Conservation (phyloP, 345 rosid genomes). For the Pistacia integerrima region DNA sequence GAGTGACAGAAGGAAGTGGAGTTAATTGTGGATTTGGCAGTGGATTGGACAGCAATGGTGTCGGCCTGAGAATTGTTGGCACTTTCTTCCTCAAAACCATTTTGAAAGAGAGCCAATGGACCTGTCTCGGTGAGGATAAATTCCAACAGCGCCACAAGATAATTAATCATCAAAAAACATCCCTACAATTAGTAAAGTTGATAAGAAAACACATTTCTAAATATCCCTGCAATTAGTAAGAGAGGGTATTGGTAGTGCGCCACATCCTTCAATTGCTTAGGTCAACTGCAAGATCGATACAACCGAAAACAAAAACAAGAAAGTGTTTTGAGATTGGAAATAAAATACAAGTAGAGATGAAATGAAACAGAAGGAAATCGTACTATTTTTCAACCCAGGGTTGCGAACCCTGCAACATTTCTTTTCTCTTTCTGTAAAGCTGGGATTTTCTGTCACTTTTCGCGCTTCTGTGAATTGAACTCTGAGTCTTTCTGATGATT, state of each 20-base stretch:
- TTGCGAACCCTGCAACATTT: conserved; percentile 69
- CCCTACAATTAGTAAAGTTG: background rate
- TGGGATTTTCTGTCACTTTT: background rate
- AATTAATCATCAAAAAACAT: background rate
- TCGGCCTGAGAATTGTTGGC: conserved; percentile 41
- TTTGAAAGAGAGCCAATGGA: no score
- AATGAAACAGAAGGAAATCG: background rate
- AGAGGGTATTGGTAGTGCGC: conserved; percentile 52
- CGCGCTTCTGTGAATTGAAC: background rate
- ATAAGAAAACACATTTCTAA: background rate
- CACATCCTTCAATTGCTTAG: conserved; percentile 88
- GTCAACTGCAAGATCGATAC: conserved; percentile 56
- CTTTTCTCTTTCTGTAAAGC: background rate
- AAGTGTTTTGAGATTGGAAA: background rate
- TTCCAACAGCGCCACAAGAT: background rate
- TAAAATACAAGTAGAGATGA: background rate
- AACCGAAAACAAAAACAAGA: conserved; percentile 4
- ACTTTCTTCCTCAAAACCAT: conserved; percentile 43
- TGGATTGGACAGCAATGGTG: conserved; percentile 34
- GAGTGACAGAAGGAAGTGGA: conserved; percentile 61
- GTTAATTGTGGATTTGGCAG: conserved; percentile 46
- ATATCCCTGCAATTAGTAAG: no score
- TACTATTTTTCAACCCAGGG: conserved; percentile 98
- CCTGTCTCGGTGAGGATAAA: background rate
- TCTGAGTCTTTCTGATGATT: no score